A percentile compares a stretch with the other conserved stretches of the same genome.
Evolutionary conservation across 164 flowering plant species (phyloP).

Genomic region (Vitis rupestris): DNA sequence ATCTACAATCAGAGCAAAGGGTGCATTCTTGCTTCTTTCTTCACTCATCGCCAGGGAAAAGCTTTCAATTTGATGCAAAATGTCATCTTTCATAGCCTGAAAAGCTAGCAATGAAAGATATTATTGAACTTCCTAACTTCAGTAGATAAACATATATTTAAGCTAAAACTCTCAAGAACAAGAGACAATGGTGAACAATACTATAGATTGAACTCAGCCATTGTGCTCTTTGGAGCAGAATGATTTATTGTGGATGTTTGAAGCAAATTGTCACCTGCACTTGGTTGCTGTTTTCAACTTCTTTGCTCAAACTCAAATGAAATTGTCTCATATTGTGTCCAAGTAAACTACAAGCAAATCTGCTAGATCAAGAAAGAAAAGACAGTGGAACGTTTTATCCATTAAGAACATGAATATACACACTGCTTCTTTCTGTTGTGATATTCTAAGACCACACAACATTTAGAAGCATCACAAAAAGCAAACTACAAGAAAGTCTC

Average conservation of each 20-base stretch:
- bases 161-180: too few species aligned
- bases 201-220: not conserved
- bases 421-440: too few species aligned
- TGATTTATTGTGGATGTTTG: not conserved
- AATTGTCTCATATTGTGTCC: constrained; percentile 55
- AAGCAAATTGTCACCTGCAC: constrained; percentile 29
- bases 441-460: too few species aligned
- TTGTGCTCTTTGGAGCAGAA: not conserved
- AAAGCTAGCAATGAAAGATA: constrained; percentile 12
- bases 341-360: constrained; percentile 68
- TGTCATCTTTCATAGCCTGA: constrained; percentile 49
- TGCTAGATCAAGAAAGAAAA: constrained; percentile 13
- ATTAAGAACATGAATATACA: not conserved
- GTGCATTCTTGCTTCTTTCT: constrained; percentile 22
- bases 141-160: too few species aligned
- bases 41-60: constrained; percentile 17
- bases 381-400: too few species aligned
- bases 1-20: constrained; percentile 63
- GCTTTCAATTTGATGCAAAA: constrained; percentile 38
- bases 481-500: not conserved
- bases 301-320: constrained; percentile 33
- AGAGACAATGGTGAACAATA: too few species aligned
- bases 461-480: not conserved
- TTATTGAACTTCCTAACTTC: not conserved
- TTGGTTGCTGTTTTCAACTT: constrained; percentile 23